Percentiles rank a stretch among this genome's conserved stretches.
phyloP scores from a whole-genome alignment of 306 rosid genomes.

The Hippophae gyantsensis region DNA sequence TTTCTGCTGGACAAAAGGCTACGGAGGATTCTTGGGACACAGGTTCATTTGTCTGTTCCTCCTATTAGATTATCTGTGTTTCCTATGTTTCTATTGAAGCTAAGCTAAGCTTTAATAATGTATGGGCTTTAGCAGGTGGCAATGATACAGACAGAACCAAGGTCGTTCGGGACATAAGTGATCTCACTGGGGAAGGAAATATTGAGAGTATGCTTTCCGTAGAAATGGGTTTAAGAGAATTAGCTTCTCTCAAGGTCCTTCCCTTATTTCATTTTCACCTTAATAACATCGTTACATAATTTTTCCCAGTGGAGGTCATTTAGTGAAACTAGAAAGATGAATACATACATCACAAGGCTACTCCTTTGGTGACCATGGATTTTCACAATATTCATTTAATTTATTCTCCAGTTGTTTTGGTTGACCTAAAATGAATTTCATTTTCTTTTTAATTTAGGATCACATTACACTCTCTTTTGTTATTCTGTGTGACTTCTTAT shows the following conservation, averaged over 20 bases:
- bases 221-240: constrained; percentile 86
- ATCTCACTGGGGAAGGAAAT: constrained; percentile 89
- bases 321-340: too few relatives aligned
- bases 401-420: too few relatives aligned
- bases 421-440: too few relatives aligned
- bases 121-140: constrained; percentile 40
- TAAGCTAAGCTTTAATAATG: constrained; percentile 2
- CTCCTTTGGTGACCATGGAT: too few relatives aligned
- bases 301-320: too few relatives aligned
- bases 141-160: constrained; percentile 60
- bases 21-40: constrained; percentile 78
- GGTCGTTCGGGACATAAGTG: constrained; percentile 58
- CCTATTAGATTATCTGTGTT: not conserved
- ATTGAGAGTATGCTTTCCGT: constrained; percentile 97
- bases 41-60: constrained; percentile 26
- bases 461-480: not conserved
- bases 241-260: constrained; percentile 70
- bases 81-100: not conserved
- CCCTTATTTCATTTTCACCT: constrained; percentile 6
- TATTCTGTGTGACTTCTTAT: constrained; percentile 1
- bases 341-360: too few relatives aligned
- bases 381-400: too few relatives aligned
- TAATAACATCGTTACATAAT: not conserved
- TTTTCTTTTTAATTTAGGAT: not conserved
- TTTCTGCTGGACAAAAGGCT: constrained; percentile 97